Conservation (phyloP, 768 basidiomycete species). For the Paxillus ammoniavirescens region DNA sequence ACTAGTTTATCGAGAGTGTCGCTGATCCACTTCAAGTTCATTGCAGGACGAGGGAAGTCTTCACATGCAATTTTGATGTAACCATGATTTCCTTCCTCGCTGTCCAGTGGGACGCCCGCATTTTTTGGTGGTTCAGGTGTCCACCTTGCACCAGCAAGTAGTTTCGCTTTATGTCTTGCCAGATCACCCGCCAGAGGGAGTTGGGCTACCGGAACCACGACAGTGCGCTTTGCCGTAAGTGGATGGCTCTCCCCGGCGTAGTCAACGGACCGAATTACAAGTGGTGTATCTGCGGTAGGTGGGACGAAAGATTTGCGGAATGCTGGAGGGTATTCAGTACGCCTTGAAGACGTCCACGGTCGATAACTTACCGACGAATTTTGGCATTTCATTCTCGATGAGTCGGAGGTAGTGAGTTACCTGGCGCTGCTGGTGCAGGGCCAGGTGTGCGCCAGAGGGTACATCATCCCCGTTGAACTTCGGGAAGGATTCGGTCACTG, state of each 20-base stretch:
- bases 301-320: slow-evolving; percentile 80
- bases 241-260: slow-evolving; percentile 80
- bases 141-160: slow-evolving; percentile 90
- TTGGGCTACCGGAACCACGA: slow-evolving; percentile 72
- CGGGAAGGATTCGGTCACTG: slow-evolving; percentile 36
- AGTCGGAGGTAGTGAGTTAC: slow-evolving; percentile 76
- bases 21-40: slow-evolving; percentile 95
- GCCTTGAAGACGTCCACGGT: slow-evolving; percentile 6
- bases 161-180: slow-evolving; percentile 80
- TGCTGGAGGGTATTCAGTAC: slow-evolving; percentile 41
- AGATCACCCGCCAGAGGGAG: slow-evolving; percentile 63
- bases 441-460: slow-evolving; percentile 66
- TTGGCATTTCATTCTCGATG: slow-evolving; percentile 87
- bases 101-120: slow-evolving; percentile 49
- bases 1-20: slow-evolving; percentile 80
- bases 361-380: slow-evolving; percentile 68
- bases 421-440: slow-evolving; percentile 72
- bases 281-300: slow-evolving; percentile 54
- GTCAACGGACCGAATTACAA: slow-evolving; percentile 71
- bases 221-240: slow-evolving; percentile 62
- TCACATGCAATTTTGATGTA: slow-evolving; percentile 92
- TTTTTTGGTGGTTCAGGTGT: slow-evolving; percentile 69
- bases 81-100: slow-evolving; percentile 58
- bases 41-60: slow-evolving; percentile 72
- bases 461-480: slow-evolving; percentile 52